These are phyloP conservation scores for Butyriboletus loyo DNA, from an alignment of 768 basidiomycete species.

Conservation along the genomic window DNA sequence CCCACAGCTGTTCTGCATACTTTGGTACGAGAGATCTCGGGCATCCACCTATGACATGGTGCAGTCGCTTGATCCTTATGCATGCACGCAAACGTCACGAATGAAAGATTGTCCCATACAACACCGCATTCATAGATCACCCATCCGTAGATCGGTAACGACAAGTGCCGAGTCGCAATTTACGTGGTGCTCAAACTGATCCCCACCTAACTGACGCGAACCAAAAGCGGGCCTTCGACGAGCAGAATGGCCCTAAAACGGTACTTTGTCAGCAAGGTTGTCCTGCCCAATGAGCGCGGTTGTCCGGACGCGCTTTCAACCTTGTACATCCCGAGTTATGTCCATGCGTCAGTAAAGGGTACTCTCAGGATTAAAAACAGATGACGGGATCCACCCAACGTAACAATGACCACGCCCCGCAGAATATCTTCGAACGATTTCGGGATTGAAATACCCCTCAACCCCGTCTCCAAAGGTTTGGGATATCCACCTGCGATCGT, in stretches of 20 bases:
- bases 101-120: constrained; percentile 54
- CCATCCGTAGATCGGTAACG: not conserved
- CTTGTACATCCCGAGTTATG: constrained; percentile 79
- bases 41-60: constrained; percentile 56
- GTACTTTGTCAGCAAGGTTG: constrained; percentile 70
- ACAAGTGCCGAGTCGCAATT: not conserved
- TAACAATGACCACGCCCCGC: constrained; percentile 86
- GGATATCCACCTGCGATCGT: constrained; percentile 61
- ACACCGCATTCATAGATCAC: constrained; percentile 83
- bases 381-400: constrained; percentile 71
- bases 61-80: not conserved
- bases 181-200: constrained; percentile 72
- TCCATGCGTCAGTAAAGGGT: not conserved
- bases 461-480: constrained; percentile 67
- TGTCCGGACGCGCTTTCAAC: constrained; percentile 70
- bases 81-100: not conserved
- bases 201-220: constrained; percentile 68
- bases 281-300: constrained; percentile 67
- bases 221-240: constrained; percentile 53
- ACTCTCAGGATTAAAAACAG: not conserved
- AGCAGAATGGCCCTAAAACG: constrained; percentile 70
- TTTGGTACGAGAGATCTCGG: constrained; percentile 81
- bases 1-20: constrained; percentile 89
- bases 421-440: constrained; percentile 60
- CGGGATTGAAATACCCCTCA: constrained; percentile 21